A percentile compares a stretch with the other conserved stretches of the same genome.
phyloP scores from a whole-genome alignment of 768 basidiomycete genomes.

The Hygrophorus russula region DNA sequence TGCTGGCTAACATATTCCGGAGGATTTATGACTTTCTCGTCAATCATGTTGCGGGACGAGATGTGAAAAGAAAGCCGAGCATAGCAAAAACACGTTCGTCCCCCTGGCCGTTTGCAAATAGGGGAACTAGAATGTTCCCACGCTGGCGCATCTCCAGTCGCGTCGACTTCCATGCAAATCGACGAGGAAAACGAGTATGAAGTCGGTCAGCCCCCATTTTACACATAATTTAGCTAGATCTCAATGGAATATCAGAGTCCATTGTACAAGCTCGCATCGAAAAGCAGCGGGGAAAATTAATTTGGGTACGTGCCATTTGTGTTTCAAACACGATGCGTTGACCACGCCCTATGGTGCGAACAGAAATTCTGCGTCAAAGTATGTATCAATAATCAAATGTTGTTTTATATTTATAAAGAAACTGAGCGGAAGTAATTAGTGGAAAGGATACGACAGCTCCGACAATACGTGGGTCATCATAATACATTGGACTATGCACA shows the following conservation, averaged over 20 bases:
- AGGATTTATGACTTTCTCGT: too few relatives aligned
- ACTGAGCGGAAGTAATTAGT: slow-evolving; percentile 23
- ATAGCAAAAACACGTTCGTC: too few relatives aligned
- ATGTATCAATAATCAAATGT: slow-evolving; percentile 12
- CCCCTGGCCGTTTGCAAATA: not conserved
- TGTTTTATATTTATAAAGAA: not conserved
- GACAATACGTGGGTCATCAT: slow-evolving; percentile 45
- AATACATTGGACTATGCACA: not conserved
- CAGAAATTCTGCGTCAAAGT: slow-evolving; percentile 55
- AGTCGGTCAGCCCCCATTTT: slow-evolving; percentile 40
- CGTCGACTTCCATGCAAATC: slow-evolving; percentile 2
- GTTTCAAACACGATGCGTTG: slow-evolving; percentile 4
- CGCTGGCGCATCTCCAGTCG: not conserved
- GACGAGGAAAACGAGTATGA: slow-evolving; percentile 46
- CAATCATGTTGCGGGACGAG: too few relatives aligned
- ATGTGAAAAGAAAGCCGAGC: too few relatives aligned
- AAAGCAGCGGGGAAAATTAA: slow-evolving; percentile 27
- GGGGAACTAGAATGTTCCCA: not conserved
- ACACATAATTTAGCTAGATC: not conserved
- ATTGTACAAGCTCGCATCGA: slow-evolving; percentile 40
- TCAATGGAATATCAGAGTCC: slow-evolving; percentile 28
- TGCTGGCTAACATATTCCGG: too few relatives aligned
- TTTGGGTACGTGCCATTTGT: slow-evolving; percentile 33
- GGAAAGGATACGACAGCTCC: slow-evolving; percentile 44
- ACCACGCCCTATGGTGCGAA: slow-evolving; percentile 7